Base-by-base conservation (phyloP, 371 early-diverging fungal species). In the Saksenaea vasiformis region DNA sequence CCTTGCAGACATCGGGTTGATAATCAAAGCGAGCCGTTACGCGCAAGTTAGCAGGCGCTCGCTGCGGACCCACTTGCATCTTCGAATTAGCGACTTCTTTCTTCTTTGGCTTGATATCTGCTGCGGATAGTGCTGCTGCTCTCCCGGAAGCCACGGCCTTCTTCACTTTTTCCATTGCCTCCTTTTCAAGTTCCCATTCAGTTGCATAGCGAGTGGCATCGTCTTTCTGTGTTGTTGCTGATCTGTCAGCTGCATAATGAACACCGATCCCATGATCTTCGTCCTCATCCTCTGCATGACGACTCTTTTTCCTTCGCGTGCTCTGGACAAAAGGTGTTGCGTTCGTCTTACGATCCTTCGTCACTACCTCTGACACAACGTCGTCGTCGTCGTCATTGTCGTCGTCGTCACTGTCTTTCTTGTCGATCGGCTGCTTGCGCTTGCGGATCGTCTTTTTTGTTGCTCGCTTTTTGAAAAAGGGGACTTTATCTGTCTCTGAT, bases 1-100 rank as follows among this genome's bases (percentile, higher is more conserved):
- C 98, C 79, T 98, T 98, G 85, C 98, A 98, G 31, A 98, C 83
- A 65, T 96, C 96, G n/a, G 95, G 96, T 72, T 95, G 95, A 78
- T 97, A 98, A 78, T 98, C 99, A 64, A 97, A 92, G 10, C 93
- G 86, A 54, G 84, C 85, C 4, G 94, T 93, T 0, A 95, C 90
- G 56, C 98, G 86, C 44, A 97, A 81, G 70, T 95, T 91, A 14
- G 92, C 76, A 15, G 93, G 87, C 2, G 91, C 96, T 15, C 86
- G 73, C 58, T 95, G 87, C 3, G 98, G 97, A 1, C 98, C 97
- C 0, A 93, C 90, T 53, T 91, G 82, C 73, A 77, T 82, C 57
- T 85, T 80, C 1, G 79, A 77, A 27, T 80, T 80, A 24, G 71
- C 67, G 27, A 73, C 77, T 66, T 72, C 69, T 31, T 71, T 75